Evolutionary conservation across 495 filamentous ascomycete genomes (phyloP), one percentile per base, ranked within the genome.

Genomic region (Podospora bellae-mahoneyi): DNA sequence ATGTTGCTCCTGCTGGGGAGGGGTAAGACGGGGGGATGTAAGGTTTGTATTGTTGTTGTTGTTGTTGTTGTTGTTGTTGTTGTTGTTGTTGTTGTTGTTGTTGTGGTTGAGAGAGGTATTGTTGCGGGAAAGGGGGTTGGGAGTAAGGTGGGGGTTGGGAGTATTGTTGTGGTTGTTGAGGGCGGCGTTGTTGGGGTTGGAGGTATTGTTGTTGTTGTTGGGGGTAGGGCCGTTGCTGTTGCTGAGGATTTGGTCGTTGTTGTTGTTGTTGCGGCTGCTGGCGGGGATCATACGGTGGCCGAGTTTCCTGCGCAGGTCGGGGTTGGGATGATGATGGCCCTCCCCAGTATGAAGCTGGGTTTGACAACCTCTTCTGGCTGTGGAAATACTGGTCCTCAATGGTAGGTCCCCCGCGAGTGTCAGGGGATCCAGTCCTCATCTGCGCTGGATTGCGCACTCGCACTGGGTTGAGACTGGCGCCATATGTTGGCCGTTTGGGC

Each of bases 361-460:
- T 68, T 1, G 39, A 61, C 28, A 66, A 6, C 57, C 68, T 64
- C 18, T 61, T 67, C 57, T 71, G 69, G n/a, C 56, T 67, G 15
- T 66, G 55, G 58, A 64, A 64, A 61, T 71, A 71, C 18, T 73
- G 65, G 5, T 64, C 16, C 59, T 68, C 72, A 57, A 63, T 56
- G 0, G 66, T 62, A 7, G 28, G 59, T 18, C 32, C 19, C 20
- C 73, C 54, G 10, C 61, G 64, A 9, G 63, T 64, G 48, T 74
- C 74, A 1, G 77, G 77, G 2, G 76, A 78, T 2, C 75, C 77
- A 0, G 74, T 75, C 20, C 67, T 67, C 23, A 63, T 54, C n/a
- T 69, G 70, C 1, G 56, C 72, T 34, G 74, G 76, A 32, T 76
- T 73, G 53, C 72, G 68, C 54, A 64, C 71, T n/a, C 67, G 67